Percentiles rank a stretch among this genome's conserved stretches.
phyloP scores from a whole-genome alignment of 2,329 filamentous ascomycete genomes.

The Rhynchosporium secalis region DNA sequence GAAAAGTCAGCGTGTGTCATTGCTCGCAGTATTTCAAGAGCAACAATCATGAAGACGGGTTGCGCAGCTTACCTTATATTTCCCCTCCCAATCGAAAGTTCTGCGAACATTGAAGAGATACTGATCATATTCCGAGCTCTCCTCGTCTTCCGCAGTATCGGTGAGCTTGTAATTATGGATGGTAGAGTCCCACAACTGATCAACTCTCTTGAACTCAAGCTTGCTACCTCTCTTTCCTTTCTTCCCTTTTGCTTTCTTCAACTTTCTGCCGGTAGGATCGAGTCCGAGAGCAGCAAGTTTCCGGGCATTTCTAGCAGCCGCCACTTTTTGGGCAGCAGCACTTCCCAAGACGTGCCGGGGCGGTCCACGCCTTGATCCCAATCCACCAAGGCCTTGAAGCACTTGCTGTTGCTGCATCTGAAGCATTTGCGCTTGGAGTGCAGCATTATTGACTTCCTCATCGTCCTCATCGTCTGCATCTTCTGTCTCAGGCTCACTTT shows the following conservation, averaged over 20 bases:
- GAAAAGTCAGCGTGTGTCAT: slow-evolving; percentile 20
- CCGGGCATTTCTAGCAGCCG: slow-evolving; percentile 33
- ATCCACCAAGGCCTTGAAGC: slow-evolving; percentile 24
- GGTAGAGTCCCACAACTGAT: slow-evolving; percentile 59
- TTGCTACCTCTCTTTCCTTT: slow-evolving; percentile 49
- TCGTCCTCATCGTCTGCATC: slow-evolving; percentile 26
- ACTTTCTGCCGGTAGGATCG: slow-evolving; percentile 35
- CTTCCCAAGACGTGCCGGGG: slow-evolving; percentile 18
- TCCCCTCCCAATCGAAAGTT: slow-evolving; percentile 81
- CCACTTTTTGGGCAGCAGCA: slow-evolving; percentile 25
- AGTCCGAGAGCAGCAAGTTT: slow-evolving; percentile 29
- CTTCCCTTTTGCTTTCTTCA: slow-evolving; percentile 45
- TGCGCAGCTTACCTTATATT: slow-evolving; percentile 53
- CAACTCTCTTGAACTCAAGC: slow-evolving; percentile 68
- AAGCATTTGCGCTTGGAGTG: slow-evolving; percentile 32
- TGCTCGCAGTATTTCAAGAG: background rate
- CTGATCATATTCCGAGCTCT: slow-evolving; percentile 68
- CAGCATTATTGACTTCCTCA: slow-evolving; percentile 21
- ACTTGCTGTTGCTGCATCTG: slow-evolving; percentile 34
- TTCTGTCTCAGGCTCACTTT: slow-evolving; percentile 31
- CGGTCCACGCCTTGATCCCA: background rate
- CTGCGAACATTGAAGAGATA: slow-evolving; percentile 83
- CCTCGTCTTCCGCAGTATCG: slow-evolving; percentile 65
- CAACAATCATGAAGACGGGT: background rate
- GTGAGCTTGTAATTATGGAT: slow-evolving; percentile 67